These are phyloP conservation scores for Solanum hybrid DNA, from an alignment of 305 asterid species.

Conservation along the genomic window DNA sequence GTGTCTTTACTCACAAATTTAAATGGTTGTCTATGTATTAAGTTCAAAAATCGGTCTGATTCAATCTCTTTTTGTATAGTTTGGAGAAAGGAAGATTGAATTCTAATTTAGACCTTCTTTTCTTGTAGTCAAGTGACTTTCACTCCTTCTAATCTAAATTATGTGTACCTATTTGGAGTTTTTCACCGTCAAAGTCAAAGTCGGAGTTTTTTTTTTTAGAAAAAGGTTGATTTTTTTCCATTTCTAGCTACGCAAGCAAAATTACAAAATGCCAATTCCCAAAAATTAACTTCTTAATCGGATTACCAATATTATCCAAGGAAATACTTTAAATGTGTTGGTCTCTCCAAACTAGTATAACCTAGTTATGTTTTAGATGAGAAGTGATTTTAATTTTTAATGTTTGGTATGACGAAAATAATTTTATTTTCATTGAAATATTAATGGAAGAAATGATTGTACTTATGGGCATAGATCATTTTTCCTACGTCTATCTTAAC, in stretches of 20 bases:
- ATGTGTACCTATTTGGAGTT: not conserved
- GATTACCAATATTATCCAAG: not conserved
- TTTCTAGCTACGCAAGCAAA: not conserved
- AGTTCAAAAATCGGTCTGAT: not conserved
- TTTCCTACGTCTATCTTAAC: not conserved
- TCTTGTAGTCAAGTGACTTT: not conserved
- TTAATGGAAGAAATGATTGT: not conserved
- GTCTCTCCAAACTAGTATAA: not conserved
- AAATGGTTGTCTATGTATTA: not conserved
- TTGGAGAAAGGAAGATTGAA: not conserved
- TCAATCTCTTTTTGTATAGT: not conserved
- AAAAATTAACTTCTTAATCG: not conserved
- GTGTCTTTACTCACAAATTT: not conserved
- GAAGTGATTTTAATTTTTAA: not conserved
- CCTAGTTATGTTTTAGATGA: not conserved
- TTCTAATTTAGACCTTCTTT: not conserved
- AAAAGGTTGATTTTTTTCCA: not conserved
- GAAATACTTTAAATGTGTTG: not conserved
- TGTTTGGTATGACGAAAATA: not conserved
- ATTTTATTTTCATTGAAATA: not conserved
- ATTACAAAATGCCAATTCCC: not conserved
- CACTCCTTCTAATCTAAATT: not conserved
- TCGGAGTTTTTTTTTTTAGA: not conserved
- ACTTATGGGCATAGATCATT: not conserved
- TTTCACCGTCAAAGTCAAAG: not conserved